Evolutionary conservation across 148 eudicot species (phyloP), one percentile per base, ranked within the genome.

Genomic region (Vaccinium darrowii): DNA sequence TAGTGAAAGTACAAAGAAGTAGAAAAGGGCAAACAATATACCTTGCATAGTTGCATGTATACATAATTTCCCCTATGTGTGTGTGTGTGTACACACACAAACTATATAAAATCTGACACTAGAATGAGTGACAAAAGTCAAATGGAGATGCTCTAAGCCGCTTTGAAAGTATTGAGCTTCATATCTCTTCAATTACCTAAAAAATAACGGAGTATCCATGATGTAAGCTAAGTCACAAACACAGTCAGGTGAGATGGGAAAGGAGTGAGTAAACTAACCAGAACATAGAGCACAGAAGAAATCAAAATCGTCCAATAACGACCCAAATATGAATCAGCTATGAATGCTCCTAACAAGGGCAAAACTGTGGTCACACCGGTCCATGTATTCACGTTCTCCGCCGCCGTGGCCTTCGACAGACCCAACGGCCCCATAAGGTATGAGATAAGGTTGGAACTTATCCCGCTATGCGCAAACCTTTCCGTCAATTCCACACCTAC

Each of bases 401-500:
- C 95, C 19, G 95, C 95, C 1, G 86, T 16, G 0, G 92, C 95
- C 76, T 91, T 93, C 19, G 95, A 87, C 80, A 89, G 72, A 93
- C 69, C 73, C 88, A 93, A 81, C 25, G 74, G 1, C 74, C 74
- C 74, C 80, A 43, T 30, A 12, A 69, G 75, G 77, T 88, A 93
- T 82, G 83, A 89, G 16, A 93, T 90, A 5, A 93, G 84, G 79
- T 93, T 93, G 13, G 89, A 79, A 30, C 87, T 82, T 33, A 93
- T 87, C 43, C 95, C 95, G 25, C 86, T 88, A 60, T 89, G 92
- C 1, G 93, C 89, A 79, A 93, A 86, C 84, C 95, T 92, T 87
- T 93, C 95, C 5, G 94, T 91, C 39, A 93, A 76, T 81, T 90
- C 95, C 62, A 90, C 93, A 15, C 89, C 95, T 93, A 75, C 79